A percentile compares a stretch with the other conserved stretches of the same genome.
Conservation (phyloP, 2,329 filamentous ascomycete species). For the Calonectria multiphialidica region DNA sequence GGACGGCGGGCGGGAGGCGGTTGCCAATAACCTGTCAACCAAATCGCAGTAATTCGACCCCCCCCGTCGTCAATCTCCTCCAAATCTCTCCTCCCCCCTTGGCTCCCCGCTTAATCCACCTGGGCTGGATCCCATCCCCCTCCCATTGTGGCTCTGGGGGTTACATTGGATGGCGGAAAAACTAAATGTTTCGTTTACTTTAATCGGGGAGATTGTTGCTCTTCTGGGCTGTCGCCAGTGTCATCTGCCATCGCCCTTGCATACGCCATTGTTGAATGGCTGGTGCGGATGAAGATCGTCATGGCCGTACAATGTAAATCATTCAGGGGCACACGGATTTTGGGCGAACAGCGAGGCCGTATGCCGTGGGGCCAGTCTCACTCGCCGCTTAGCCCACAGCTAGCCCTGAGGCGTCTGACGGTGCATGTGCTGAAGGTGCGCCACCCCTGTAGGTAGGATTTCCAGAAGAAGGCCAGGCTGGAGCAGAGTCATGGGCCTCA, state of each 20-base stretch:
- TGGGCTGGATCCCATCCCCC: neutral
- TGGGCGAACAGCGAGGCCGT: neutral
- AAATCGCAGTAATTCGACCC: neutral
- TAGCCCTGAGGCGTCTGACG: neutral
- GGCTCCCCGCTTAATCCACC: neutral
- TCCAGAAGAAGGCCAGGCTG: neutral
- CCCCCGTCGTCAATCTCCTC: neutral
- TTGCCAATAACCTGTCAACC: neutral
- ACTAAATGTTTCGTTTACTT: neutral
- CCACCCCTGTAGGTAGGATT: neutral
- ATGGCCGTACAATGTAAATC: slow-evolving; percentile 23
- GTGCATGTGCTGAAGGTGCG: neutral
- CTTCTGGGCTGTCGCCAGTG: neutral
- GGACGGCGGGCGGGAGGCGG: neutral
- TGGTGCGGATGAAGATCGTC: slow-evolving; percentile 11
- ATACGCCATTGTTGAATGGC: slow-evolving; percentile 1
- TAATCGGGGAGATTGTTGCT: neutral
- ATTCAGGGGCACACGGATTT: neutral
- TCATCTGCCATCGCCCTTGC: neutral
- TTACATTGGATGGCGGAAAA: neutral
- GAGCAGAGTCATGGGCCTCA: neutral
- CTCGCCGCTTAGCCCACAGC: neutral
- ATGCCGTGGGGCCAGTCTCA: neutral
- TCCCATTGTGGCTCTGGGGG: neutral
- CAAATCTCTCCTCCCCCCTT: neutral